Conservation (phyloP, 306 rosid species). For the Trichosanthes cucumerina region DNA sequence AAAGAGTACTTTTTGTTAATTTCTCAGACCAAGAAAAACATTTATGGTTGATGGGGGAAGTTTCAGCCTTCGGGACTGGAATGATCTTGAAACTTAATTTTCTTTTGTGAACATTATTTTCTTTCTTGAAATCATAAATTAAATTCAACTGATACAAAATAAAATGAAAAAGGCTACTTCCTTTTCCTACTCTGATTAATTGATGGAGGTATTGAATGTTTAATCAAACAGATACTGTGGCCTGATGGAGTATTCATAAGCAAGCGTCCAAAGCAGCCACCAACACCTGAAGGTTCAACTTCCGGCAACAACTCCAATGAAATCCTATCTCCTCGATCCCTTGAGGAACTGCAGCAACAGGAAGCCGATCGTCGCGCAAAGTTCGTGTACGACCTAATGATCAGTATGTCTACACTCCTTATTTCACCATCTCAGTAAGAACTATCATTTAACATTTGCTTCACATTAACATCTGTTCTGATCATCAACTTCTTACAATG, state of each 20-base stretch:
- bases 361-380: slow-evolving; percentile 83
- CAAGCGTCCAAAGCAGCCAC: slow-evolving; percentile 80
- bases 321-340: slow-evolving; percentile 38
- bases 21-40: neutral
- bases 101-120: neutral
- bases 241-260: slow-evolving; percentile 93
- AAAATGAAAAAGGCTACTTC: too few relatives aligned
- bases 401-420: slow-evolving; percentile 34
- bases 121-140: neutral
- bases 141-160: neutral
- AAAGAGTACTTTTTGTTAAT: too few relatives aligned
- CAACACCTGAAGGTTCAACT: slow-evolving; percentile 39
- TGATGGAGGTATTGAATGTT: slow-evolving; percentile 10
- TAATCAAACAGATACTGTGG: slow-evolving; percentile 67
- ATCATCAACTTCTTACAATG: neutral
- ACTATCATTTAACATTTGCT: neutral
- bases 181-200: neutral
- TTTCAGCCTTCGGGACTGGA: neutral
- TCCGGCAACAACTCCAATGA: slow-evolving; percentile 25
- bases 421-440: neutral
- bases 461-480: neutral
- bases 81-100: neutral
- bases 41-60: neutral
- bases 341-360: slow-evolving; percentile 39
- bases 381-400: slow-evolving; percentile 82